phyloP scores from a whole-genome alignment of 2,329 filamentous ascomycete species.

The Shiraia bambusicola region DNA sequence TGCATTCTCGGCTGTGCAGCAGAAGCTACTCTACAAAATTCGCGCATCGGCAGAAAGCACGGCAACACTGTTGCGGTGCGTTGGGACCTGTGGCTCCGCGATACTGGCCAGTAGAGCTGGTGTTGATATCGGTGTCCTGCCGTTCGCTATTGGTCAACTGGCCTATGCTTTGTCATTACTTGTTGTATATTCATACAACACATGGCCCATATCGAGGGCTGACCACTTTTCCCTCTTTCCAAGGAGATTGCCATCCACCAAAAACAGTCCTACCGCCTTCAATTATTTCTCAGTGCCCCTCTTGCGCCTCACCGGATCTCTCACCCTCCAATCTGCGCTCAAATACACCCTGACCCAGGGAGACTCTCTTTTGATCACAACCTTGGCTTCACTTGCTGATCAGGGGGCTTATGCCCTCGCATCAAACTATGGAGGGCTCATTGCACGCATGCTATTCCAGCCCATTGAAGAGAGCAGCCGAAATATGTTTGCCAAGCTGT shows the following conservation, averaged over 20 bases:
- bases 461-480: constrained; percentile 93
- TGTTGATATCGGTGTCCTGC: constrained; percentile 70
- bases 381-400: constrained; percentile 72
- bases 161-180: constrained; percentile 71
- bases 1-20: constrained; percentile 83
- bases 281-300: constrained; percentile 66
- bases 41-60: constrained; percentile 80
- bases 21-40: constrained; percentile 74
- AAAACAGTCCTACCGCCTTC: constrained; percentile 20
- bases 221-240: constrained; percentile 70
- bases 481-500: constrained; percentile 81
- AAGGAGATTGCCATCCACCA: constrained; percentile 44
- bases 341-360: constrained; percentile 95
- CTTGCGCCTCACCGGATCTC: constrained; percentile 71
- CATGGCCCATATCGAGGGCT: constrained; percentile 56
- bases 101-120: constrained; percentile 60
- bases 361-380: constrained; percentile 82
- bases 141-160: constrained; percentile 86
- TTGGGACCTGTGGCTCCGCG: constrained; percentile 70
- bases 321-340: constrained; percentile 83
- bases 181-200: constrained; percentile 66
- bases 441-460: constrained; percentile 88
- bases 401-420: constrained; percentile 93
- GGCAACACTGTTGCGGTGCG: constrained; percentile 76
- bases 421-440: constrained; percentile 85